These are phyloP conservation scores for Andrographis paniculata DNA, from an alignment of 305 asterid genomes.

Conservation along the genomic window DNA sequence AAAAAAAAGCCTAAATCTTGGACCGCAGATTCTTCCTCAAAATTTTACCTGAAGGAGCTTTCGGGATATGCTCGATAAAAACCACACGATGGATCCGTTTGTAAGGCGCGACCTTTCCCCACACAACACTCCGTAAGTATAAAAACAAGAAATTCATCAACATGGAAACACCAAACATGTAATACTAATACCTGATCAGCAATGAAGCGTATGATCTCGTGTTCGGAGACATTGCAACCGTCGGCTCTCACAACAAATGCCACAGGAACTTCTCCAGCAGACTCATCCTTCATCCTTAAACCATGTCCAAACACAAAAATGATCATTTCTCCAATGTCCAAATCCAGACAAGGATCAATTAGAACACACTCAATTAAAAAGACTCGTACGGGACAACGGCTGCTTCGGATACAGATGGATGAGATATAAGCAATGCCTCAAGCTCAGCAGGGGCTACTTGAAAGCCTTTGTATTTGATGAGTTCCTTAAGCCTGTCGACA, in stretches of 20 bases:
- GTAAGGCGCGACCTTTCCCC: conserved; percentile 63
- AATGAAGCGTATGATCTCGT: conserved; percentile 46
- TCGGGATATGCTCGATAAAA: conserved; percentile 62
- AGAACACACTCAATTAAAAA: not conserved
- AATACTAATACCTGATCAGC: conserved; percentile 32
- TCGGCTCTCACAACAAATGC: conserved; percentile 56
- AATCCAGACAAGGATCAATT: not conserved
- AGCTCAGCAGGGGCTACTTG: conserved; percentile 93
- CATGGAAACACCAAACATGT: too few relatives aligned
- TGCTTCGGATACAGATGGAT: conserved; percentile 61
- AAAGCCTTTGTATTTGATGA: conserved; percentile 80
- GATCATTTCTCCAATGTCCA: too few relatives aligned
- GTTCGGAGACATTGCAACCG: conserved; percentile 36
- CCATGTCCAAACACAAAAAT: too few relatives aligned
- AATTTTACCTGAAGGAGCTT: conserved; percentile 84
- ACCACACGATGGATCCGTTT: conserved; percentile 69
- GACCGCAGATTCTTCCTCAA: conserved; percentile 84
- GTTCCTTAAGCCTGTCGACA: conserved; percentile 73
- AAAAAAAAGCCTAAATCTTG: conserved; percentile 33
- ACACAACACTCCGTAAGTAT: too few relatives aligned
- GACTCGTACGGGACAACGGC: conserved; percentile 76
- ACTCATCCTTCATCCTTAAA: conserved; percentile 35
- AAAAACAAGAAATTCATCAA: too few relatives aligned
- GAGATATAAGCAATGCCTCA: conserved; percentile 67
- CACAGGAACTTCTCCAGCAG: conserved; percentile 70